Conservation (phyloP, 169 alveolate species). For the Sarcocystis neurona region DNA sequence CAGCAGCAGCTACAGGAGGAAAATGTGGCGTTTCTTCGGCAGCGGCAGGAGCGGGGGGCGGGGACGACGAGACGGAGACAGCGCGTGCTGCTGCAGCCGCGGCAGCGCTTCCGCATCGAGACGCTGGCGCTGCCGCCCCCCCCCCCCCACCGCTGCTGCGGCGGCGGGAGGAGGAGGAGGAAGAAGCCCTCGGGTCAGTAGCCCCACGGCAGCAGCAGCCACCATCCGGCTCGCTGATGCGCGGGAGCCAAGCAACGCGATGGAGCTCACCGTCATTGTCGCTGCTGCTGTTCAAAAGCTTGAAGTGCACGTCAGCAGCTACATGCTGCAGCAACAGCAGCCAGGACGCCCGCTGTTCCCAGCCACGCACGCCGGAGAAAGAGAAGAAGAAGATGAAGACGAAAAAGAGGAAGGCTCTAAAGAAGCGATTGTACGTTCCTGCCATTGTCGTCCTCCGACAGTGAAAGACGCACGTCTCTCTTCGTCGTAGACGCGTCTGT, state of each 20-base stretch:
- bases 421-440: neutral
- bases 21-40: neutral
- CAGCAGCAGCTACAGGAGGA: neutral
- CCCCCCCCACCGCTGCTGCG: neutral
- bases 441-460: too few relatives aligned
- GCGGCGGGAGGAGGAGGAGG: neutral
- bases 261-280: constrained; percentile 15
- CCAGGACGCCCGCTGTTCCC: neutral
- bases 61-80: too few relatives aligned
- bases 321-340: neutral
- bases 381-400: neutral
- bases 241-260: neutral
- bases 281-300: neutral
- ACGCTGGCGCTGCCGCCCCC: neutral
- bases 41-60: too few relatives aligned
- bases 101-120: constrained; percentile 9
- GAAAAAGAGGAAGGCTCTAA: neutral
- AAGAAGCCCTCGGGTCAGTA: neutral
- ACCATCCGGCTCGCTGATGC: neutral
- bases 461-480: too few relatives aligned
- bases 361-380: neutral
- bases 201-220: neutral
- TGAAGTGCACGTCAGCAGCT: neutral
- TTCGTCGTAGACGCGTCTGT: too few relatives aligned
- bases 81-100: neutral